A percentile compares a stretch with the other conserved stretches of the same genome.
Conservation (phyloP, 2,329 filamentous ascomycete genomes). For the Cladosporium velox region DNA sequence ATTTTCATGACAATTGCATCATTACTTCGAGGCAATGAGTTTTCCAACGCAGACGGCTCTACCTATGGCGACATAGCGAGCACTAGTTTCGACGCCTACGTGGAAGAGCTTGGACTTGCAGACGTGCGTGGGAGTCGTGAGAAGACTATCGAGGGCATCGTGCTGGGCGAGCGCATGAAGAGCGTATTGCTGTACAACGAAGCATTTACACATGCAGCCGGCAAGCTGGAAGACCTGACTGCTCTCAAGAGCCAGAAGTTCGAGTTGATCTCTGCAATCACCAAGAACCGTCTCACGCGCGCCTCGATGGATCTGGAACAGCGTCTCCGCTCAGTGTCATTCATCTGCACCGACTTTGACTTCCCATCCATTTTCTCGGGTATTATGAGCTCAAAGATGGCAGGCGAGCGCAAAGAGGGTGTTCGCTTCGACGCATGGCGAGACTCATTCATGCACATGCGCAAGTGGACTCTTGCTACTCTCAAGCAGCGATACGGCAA, state of each 20-base stretch:
- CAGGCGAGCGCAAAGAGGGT: constrained; percentile 69
- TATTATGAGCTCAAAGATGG: constrained; percentile 78
- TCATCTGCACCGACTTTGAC: constrained; percentile 81
- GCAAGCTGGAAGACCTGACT: constrained; percentile 75
- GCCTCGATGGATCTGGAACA: constrained; percentile 77
- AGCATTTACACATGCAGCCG: constrained; percentile 86
- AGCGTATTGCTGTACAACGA: constrained; percentile 83
- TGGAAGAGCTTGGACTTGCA: constrained; percentile 73
- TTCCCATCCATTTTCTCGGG: constrained; percentile 89
- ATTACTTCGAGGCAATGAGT: constrained; percentile 59
- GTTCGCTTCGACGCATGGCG: constrained; percentile 86
- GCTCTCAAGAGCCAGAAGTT: constrained; percentile 70
- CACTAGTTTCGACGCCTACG: constrained; percentile 70
- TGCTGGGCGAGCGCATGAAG: constrained; percentile 86
- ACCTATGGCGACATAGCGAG: constrained; percentile 64
- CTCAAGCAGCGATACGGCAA: constrained; percentile 69
- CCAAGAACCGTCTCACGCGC: constrained; percentile 77
- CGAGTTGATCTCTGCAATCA: constrained; percentile 67
- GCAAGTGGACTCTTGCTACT: constrained; percentile 70
- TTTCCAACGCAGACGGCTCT: constrained; percentile 63
- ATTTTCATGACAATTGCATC: constrained; percentile 64
- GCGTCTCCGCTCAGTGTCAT: constrained; percentile 69
- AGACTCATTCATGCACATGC: constrained; percentile 70
- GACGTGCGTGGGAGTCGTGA: constrained; percentile 82
- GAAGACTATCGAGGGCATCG: constrained; percentile 83